Evolutionary conservation across 2,329 filamentous ascomycete genomes (phyloP).

Genomic region (Exophiala alcalophila): DNA sequence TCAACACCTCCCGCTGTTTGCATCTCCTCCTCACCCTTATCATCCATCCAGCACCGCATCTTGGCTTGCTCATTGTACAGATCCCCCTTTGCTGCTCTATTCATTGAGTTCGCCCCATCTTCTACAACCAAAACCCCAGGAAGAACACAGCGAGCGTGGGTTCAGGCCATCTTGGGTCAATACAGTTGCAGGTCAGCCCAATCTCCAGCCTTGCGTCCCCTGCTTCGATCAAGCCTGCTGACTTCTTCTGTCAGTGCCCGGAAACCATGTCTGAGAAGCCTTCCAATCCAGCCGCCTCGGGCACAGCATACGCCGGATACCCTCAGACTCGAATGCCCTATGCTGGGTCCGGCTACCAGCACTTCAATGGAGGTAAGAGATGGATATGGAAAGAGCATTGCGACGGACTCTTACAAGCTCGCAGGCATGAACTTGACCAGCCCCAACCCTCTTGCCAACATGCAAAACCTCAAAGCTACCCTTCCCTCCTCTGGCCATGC

Average conservation of each 20-base stretch:
- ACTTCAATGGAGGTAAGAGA: constrained; percentile 25
- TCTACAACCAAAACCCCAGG: constrained; percentile 21
- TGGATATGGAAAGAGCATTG: background rate
- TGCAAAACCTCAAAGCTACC: constrained; percentile 29
- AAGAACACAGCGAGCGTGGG: constrained; percentile 8
- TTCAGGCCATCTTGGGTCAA: constrained; percentile 10
- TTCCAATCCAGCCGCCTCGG: constrained; percentile 16
- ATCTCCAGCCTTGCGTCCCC: background rate
- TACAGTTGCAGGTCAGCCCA: constrained; percentile 10
- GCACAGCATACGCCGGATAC: constrained; percentile 23
- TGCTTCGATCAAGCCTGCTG: constrained; percentile 3
- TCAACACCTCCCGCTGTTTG: constrained; percentile 28
- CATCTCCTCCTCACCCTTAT: constrained; percentile 28
- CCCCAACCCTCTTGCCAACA: constrained; percentile 25
- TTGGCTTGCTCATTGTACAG: constrained; percentile 32
- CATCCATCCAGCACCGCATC: constrained; percentile 31
- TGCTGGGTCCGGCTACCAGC: constrained; percentile 18
- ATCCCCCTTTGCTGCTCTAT: constrained; percentile 28
- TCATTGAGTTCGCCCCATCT: constrained; percentile 23
- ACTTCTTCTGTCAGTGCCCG: constrained; percentile 4
- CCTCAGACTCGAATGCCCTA: constrained; percentile 23
- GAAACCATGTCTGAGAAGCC: constrained; percentile 25
- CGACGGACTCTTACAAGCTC: constrained; percentile 3
- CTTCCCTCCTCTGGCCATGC: constrained; percentile 22
- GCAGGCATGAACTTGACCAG: constrained; percentile 21